Conservation (phyloP, 768 basidiomycete species). For the Tulasnella calospora region DNA sequence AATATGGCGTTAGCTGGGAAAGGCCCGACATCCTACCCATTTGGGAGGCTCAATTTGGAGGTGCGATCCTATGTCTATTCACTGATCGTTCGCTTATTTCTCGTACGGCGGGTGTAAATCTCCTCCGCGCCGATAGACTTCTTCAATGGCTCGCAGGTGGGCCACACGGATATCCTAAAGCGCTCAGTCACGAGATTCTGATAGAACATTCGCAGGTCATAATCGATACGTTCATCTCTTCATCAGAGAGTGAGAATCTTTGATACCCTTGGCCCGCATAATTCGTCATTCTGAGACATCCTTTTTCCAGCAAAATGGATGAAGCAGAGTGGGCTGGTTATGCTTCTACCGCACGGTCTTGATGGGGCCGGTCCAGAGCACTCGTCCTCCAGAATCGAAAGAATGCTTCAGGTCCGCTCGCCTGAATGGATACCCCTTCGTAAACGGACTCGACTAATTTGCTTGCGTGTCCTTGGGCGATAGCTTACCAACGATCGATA, state of each 20-base stretch:
- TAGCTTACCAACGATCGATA: conserved; percentile 76
- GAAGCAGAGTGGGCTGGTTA: conserved; percentile 80
- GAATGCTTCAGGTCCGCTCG: conserved; percentile 72
- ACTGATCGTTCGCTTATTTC: neutral
- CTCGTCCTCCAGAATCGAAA: conserved; percentile 80
- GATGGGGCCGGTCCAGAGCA: conserved; percentile 94
- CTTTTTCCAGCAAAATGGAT: conserved; percentile 75
- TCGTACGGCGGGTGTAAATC: neutral
- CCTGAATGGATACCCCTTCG: neutral
- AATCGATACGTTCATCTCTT: conserved; percentile 83
- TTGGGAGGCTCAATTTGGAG: conserved; percentile 75
- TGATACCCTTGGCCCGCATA: neutral
- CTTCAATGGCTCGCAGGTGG: conserved; percentile 78
- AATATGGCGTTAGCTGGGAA: conserved; percentile 89
- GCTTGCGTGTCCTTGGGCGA: neutral
- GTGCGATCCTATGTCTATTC: neutral
- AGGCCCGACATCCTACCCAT: conserved; percentile 73
- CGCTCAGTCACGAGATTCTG: neutral
- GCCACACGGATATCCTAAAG: neutral
- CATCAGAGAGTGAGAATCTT: conserved; percentile 63
- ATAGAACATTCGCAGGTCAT: conserved; percentile 49
- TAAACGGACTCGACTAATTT: neutral
- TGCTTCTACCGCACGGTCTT: conserved; percentile 82
- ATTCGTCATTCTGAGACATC: neutral
- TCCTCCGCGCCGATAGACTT: conserved; percentile 50